Evolutionary conservation across 1,284 basidiomycete species (phyloP).

Genomic region (Puccinia triticina): DNA sequence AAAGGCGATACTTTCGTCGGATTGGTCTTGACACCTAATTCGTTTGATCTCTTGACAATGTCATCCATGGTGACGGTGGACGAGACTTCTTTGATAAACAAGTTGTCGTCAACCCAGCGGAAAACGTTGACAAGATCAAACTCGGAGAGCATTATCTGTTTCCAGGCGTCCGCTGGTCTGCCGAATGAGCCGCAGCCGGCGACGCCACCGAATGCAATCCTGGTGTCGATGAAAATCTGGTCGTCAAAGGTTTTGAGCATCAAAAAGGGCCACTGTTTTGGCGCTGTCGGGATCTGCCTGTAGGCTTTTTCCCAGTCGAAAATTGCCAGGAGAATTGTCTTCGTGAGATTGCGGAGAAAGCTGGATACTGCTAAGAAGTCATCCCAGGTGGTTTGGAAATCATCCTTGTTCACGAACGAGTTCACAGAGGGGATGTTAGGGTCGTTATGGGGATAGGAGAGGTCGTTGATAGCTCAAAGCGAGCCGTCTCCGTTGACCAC

Average conservation of each 20-base stretch:
- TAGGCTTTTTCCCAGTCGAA: too few relatives aligned
- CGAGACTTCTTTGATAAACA: not conserved
- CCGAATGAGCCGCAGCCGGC: not conserved
- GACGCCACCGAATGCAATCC: not conserved
- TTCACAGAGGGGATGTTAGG: not conserved
- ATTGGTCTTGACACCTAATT: not conserved
- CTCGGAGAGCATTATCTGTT: not conserved
- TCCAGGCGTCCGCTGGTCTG: not conserved
- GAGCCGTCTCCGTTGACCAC: not conserved
- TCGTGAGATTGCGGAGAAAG: not conserved
- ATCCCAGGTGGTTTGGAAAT: not conserved
- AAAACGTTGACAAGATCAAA: too few relatives aligned
- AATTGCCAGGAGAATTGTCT: not conserved
- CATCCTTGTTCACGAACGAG: not conserved
- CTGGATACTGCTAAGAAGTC: not conserved
- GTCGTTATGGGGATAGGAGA: not conserved
- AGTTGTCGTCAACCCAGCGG: too few relatives aligned
- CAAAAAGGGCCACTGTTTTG: too few relatives aligned
- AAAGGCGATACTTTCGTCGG: not conserved
- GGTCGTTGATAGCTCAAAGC: not conserved
- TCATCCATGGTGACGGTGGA: not conserved
- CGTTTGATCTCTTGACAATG: not conserved
- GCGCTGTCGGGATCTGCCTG: too few relatives aligned
- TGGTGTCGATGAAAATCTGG: not conserved
- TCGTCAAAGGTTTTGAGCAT: not conserved